Conservation (phyloP, 2,329 filamentous ascomycete genomes). For the Fusarium denticulatum region DNA sequence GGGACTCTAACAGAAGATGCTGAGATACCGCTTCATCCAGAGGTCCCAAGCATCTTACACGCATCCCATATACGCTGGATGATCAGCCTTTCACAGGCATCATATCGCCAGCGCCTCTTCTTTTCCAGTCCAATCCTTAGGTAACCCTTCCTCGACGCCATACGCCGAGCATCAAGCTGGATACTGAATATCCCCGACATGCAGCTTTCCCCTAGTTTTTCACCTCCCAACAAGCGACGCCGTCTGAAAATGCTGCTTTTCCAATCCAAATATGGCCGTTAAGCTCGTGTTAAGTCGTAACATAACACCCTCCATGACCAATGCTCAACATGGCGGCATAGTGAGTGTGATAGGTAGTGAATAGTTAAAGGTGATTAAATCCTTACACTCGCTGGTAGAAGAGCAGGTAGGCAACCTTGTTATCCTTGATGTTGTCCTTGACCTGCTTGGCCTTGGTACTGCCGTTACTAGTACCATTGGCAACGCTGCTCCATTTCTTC, state of each 20-base stretch:
- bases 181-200: conserved; percentile 35
- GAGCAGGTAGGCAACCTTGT: conserved; percentile 95
- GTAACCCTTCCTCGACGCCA: conserved; percentile 43
- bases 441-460: conserved; percentile 66
- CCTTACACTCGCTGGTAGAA: conserved; percentile 84
- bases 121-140: conserved; percentile 18
- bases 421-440: conserved; percentile 80
- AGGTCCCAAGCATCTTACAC: conserved; percentile 28
- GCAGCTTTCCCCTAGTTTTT: conserved; percentile 34
- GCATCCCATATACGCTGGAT: conserved; percentile 17
- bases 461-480: conserved; percentile 70
- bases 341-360: conserved; percentile 28
- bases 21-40: conserved; percentile 8
- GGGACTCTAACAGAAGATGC: conserved; percentile 12
- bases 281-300: conserved; percentile 38
- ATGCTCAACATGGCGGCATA: conserved; percentile 23
- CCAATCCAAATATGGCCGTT: conserved; percentile 43
- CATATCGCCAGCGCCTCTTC: conserved; percentile 19
- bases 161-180: conserved; percentile 42
- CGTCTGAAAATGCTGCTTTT: conserved; percentile 40
- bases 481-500: conserved; percentile 75
- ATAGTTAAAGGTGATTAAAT: neutral
- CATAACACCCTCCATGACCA: conserved; percentile 32
- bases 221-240: conserved; percentile 37
- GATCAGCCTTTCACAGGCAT: conserved; percentile 30